Base-by-base conservation (phyloP, 441 rosid species). In the Manihot esculenta region DNA sequence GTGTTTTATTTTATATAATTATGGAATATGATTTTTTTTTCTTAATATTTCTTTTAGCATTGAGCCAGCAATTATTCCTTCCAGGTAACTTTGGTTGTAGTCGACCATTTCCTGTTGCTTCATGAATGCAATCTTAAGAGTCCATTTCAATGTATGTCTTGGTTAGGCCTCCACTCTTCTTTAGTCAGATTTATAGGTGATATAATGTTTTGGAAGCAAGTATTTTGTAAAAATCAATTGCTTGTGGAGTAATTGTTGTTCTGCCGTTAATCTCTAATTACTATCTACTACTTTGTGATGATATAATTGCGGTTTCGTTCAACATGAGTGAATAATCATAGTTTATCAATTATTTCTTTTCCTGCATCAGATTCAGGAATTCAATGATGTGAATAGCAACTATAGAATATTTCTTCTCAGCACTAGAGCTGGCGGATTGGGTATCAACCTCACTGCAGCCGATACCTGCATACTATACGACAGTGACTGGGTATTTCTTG, bases 351-450 rank as follows among this genome's bases (percentile, higher is more conserved):
- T 42, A 24, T 9, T 21, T 35, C 17, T 53, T 21, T 51, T 27
- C 38, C 47, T n/a, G 70, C 65, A 75, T 78, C 85, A 93, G 99
- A 95, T 95, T 55, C 48, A 83, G 60, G 97, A 88, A 53, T 95
- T 95, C 78, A 95, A 90, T 69, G 90, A 91, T 67, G 88, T 72
- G 76, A 78, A 89, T 74, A 89, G 97, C 86, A 81, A 67, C 42
- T 86, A 13, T 50, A 84, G 92, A 59, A 82, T 93, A 66, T 95
- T 95, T 83, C 84, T 95, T 69, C 95, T 95, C 57, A 95, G 98
- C 83, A 93, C 98, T 38, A 91, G 99, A 82, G 99, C 99, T 67
- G 99, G 99, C 69, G 99, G 99, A 72, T 80, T 95, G 76, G 99
- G 99, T 59, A 95, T 95, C 78, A 95, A 95, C 81, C 98, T 95